Evolutionary conservation across 2,329 filamentous ascomycete species (phyloP).

Genomic region (Fusarium solani-melongenae): DNA sequence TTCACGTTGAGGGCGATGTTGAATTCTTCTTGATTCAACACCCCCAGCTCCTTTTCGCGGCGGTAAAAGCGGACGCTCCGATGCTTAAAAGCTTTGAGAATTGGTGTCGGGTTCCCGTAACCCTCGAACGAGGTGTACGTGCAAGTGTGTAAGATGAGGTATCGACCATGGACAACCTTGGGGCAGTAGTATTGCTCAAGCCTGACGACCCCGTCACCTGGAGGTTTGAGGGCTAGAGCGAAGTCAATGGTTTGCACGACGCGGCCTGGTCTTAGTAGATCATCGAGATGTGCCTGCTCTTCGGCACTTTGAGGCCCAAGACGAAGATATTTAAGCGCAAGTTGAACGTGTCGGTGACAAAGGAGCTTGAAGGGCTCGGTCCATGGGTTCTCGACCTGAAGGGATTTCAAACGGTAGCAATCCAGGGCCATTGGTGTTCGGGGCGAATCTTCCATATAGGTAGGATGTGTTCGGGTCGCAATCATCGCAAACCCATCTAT

Average conservation of each 20-base stretch:
- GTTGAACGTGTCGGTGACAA: not conserved
- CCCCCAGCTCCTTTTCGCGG: not conserved
- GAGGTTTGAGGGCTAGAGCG: too few species aligned
- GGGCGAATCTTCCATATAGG: not conserved
- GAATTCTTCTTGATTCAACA: not conserved
- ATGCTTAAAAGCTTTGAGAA: not conserved
- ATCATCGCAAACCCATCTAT: slow-evolving; percentile 1
- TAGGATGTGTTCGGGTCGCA: not conserved
- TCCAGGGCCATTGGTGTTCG: not conserved
- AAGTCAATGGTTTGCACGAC: too few species aligned
- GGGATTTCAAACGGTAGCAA: not conserved
- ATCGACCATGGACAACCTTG: not conserved
- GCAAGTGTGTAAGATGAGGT: not conserved
- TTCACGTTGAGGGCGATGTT: not conserved
- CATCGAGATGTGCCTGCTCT: not conserved
- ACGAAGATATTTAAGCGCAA: not conserved
- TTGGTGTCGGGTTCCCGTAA: too few species aligned
- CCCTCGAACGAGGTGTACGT: not conserved
- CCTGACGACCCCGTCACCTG: too few species aligned
- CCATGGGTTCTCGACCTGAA: not conserved
- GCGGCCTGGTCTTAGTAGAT: not conserved
- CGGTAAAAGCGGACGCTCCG: not conserved
- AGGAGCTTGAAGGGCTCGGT: not conserved
- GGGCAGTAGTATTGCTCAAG: not conserved
- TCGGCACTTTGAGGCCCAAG: not conserved